Percentiles rank a stretch among this genome's conserved stretches.
Conservation (phyloP, 2,329 filamentous ascomycete genomes). For the Cladophialophora psammophila region DNA sequence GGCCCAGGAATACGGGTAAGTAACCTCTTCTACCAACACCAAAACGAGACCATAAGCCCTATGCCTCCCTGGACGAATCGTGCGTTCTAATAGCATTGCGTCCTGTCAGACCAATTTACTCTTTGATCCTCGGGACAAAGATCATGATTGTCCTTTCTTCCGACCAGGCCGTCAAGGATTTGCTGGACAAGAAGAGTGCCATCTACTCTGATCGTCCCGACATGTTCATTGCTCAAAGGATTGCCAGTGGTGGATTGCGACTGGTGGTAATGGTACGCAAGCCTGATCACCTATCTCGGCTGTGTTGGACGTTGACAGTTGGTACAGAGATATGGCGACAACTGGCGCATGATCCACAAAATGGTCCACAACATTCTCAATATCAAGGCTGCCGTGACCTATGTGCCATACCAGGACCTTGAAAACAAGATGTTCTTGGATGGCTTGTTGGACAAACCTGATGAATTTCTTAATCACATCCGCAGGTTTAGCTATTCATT, state of each 20-base stretch:
- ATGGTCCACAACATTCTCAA: conserved; percentile 40
- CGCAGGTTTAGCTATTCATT: conserved; percentile 32
- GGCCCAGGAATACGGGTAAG: conserved; percentile 58
- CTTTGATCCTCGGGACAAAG: conserved; percentile 58
- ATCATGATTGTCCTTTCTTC: conserved; percentile 58
- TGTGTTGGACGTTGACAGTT: no score
- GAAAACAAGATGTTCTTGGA: conserved; percentile 34
- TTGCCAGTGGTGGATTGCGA: conserved; percentile 35
- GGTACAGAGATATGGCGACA: conserved; percentile 32
- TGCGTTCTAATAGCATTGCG: no score
- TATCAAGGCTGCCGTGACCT: conserved; percentile 34
- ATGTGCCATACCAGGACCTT: conserved; percentile 37
- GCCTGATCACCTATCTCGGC: no score
- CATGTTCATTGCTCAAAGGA: conserved; percentile 53
- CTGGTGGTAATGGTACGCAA: conserved; percentile 34
- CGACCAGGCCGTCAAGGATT: conserved; percentile 57
- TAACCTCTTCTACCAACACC: background rate
- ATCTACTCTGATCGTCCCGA: conserved; percentile 60
- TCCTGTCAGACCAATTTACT: conserved; percentile 52
- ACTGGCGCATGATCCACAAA: conserved; percentile 34
- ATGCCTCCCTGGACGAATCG: no score
- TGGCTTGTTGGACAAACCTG: conserved; percentile 21
- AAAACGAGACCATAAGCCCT: no score
- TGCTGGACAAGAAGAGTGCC: conserved; percentile 57
- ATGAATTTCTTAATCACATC: conserved; percentile 29